Evolutionary conservation across 371 early-diverging fungal species (phyloP).

Genomic region (Mucor circinelloides): DNA sequence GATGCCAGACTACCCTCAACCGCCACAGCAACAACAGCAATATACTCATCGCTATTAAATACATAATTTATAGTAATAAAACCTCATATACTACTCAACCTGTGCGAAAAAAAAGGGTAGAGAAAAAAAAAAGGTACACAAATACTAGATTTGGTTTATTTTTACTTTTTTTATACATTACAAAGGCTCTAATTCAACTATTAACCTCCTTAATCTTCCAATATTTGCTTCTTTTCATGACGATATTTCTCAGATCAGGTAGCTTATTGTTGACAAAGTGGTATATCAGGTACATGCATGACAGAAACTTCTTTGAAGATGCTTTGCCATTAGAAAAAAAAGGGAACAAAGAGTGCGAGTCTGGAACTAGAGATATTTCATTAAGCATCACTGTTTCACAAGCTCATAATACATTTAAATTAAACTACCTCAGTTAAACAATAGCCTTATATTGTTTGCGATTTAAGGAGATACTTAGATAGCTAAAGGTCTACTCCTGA

Average conservation of each 20-base stretch:
- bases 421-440: background rate
- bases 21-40: conserved; percentile 10
- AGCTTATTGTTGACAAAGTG: background rate
- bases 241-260: background rate
- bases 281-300: background rate
- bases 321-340: background rate
- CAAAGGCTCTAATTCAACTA: background rate
- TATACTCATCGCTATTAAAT: conserved; percentile 26
- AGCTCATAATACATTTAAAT: background rate
- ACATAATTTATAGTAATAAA: background rate
- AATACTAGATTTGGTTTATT: background rate
- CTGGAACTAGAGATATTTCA: background rate
- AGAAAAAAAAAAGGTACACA: background rate
- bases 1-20: conserved; percentile 18
- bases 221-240: background rate
- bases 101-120: background rate
- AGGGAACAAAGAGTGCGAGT: background rate
- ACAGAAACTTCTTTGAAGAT: no score
- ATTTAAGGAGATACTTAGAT: background rate
- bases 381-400: background rate
- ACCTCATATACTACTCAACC: background rate
- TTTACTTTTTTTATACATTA: background rate
- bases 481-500: background rate
- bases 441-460: background rate
- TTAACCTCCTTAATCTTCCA: background rate